phyloP scores from a whole-genome alignment of 371 early-diverging fungal genomes.

The Mortierella sp. region DNA sequence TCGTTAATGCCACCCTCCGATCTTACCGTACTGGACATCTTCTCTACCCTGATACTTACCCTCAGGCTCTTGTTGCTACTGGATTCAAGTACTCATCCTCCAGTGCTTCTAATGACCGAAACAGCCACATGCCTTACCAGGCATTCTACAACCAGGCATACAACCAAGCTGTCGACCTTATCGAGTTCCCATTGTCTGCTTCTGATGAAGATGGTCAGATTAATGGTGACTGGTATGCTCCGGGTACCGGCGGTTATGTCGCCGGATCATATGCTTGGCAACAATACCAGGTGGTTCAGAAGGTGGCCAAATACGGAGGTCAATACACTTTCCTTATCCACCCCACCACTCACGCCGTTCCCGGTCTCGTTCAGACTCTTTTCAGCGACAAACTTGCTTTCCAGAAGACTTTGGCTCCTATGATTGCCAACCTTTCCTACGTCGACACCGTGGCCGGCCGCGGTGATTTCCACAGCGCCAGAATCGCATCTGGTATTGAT shows the following conservation, averaged over 20 bases:
- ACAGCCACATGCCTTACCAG: slow-evolving; percentile 32
- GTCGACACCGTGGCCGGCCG: background rate
- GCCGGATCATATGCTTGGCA: background rate
- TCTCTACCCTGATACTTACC: slow-evolving; percentile 32
- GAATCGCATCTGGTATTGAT: background rate
- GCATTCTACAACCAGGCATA: slow-evolving; percentile 27
- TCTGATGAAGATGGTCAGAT: slow-evolving; percentile 3
- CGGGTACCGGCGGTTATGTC: background rate
- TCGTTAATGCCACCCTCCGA: slow-evolving; percentile 11
- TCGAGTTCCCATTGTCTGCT: slow-evolving; percentile 14
- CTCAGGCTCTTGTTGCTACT: slow-evolving; percentile 18
- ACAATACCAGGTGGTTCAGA: background rate
- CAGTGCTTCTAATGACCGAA: slow-evolving; percentile 30
- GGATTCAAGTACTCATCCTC: slow-evolving; percentile 31
- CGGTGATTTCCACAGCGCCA: background rate
- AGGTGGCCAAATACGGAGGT: background rate
- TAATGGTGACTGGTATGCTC: background rate
- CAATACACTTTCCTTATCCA: slow-evolving; percentile 5
- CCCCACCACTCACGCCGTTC: background rate
- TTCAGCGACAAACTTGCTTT: background rate
- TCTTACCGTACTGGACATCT: slow-evolving; percentile 44
- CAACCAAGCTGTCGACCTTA: slow-evolving; percentile 26
- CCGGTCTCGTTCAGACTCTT: background rate
- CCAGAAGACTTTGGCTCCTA: background rate
- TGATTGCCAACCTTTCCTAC: background rate